Percentiles rank a stretch among this genome's conserved stretches.
Evolutionary conservation across 257 asterid species (phyloP).

Genomic region (Salvia rosmarinus): DNA sequence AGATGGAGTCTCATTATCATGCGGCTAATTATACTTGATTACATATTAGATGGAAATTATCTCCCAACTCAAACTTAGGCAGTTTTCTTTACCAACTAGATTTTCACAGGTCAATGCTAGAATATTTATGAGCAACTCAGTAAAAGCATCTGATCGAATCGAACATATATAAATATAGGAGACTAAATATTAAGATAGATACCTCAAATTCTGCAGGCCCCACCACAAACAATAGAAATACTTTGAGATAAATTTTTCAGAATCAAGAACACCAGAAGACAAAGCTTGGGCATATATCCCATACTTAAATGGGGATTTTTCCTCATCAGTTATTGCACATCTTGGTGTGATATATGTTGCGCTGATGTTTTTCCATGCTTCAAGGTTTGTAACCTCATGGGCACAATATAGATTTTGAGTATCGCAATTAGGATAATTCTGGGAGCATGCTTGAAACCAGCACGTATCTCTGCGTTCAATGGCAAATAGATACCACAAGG

Average conservation of each 20-base stretch:
- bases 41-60: no score
- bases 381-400: slow-evolving; percentile 49
- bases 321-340: slow-evolving; percentile 53
- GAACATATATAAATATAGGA: background rate
- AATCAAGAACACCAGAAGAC: slow-evolving; percentile 65
- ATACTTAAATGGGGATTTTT: slow-evolving; percentile 51
- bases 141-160: no score
- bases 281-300: slow-evolving; percentile 83
- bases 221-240: slow-evolving; percentile 93
- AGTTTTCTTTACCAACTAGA: no score
- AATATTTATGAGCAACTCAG: no score
- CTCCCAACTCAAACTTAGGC: no score
- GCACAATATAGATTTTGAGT: slow-evolving; percentile 61
- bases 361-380: slow-evolving; percentile 63
- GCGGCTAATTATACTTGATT: background rate
- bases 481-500: slow-evolving; percentile 89
- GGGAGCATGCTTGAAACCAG: slow-evolving; percentile 77
- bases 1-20: background rate
- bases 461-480: slow-evolving; percentile 87
- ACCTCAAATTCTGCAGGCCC: slow-evolving; percentile 94
- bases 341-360: slow-evolving; percentile 54
- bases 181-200: background rate
- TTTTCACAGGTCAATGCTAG: no score
- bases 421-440: slow-evolving; percentile 47
- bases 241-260: slow-evolving; percentile 62